Conservation (phyloP, 306 rosid genomes). For the Morella rubra region DNA sequence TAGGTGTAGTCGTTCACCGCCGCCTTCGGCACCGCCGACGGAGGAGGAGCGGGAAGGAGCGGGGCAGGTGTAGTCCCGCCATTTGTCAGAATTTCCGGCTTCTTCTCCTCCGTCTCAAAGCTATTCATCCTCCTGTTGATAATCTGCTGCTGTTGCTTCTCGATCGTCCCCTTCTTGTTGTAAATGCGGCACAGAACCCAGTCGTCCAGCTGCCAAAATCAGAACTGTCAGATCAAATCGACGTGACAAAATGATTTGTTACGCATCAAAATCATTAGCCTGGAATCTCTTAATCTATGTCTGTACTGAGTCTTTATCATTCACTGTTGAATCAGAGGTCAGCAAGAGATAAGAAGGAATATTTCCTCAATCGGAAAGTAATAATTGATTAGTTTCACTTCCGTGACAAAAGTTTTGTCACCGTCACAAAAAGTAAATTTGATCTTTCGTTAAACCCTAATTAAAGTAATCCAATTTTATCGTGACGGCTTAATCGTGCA, state of each 20-base stretch:
- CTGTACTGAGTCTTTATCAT: background rate
- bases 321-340: background rate
- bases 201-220: conserved; percentile 84
- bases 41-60: conserved; percentile 14
- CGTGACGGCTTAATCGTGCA: no score
- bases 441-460: no score
- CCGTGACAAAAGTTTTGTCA: background rate
- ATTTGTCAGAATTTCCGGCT: conserved; percentile 46
- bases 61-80: background rate
- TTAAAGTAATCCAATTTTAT: no score
- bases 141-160: conserved; percentile 37
- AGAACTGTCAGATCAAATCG: conserved; percentile 32
- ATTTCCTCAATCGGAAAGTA: conserved; percentile 22
- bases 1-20: conserved; percentile 45
- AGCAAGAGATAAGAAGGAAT: conserved; percentile 37
- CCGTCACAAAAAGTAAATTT: background rate
- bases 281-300: no score
- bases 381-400: conserved; percentile 1
- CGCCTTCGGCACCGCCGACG: conserved; percentile 15
- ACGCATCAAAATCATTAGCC: background rate
- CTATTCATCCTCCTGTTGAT: conserved; percentile 19
- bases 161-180: conserved; percentile 75
- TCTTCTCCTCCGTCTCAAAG: conserved; percentile 53
- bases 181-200: conserved; percentile 97
- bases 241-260: background rate